These are phyloP conservation scores for Phytophthora palmivora DNA, from an alignment of 352 stramenopile species.

Conservation along the genomic window DNA sequence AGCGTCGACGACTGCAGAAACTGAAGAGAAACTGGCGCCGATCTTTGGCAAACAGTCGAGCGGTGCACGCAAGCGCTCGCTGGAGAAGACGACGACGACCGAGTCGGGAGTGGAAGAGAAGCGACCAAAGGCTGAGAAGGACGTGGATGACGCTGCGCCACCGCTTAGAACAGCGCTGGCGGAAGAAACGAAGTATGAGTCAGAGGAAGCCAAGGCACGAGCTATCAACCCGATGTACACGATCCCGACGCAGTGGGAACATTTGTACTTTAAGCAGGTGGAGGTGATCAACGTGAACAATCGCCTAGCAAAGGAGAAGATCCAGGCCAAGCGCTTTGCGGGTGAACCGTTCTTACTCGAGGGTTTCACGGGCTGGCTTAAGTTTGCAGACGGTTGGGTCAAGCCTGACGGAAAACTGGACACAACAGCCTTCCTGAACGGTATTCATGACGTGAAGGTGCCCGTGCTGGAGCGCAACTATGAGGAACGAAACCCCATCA, in stretches of 20 bases:
- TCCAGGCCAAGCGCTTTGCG: slow-evolving; percentile 69
- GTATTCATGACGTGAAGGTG: slow-evolving; percentile 83
- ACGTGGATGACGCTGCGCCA: slow-evolving; percentile 2
- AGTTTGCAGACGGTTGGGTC: slow-evolving; percentile 73
- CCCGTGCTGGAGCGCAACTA: slow-evolving; percentile 84
- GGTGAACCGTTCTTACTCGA: slow-evolving; percentile 80
- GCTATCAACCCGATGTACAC: slow-evolving; percentile 67
- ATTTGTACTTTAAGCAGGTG: slow-evolving; percentile 68
- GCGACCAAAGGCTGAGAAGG: slow-evolving; percentile 18
- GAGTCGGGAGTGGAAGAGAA: slow-evolving; percentile 20
- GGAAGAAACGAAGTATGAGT: slow-evolving; percentile 32
- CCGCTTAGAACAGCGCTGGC: slow-evolving; percentile 31
- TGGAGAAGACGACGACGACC: slow-evolving; percentile 37
- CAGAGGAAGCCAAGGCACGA: slow-evolving; percentile 37
- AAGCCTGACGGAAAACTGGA: slow-evolving; percentile 64
- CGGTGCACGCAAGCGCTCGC: slow-evolving; percentile 41
- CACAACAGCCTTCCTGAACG: slow-evolving; percentile 62
- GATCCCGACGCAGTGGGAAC: slow-evolving; percentile 75
- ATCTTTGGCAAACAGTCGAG: slow-evolving; percentile 34
- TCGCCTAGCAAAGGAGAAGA: slow-evolving; percentile 54
- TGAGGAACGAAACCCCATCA: slow-evolving; percentile 79
- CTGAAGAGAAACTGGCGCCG: slow-evolving; percentile 35
- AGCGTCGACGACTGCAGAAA: slow-evolving; percentile 1
- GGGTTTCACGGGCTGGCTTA: slow-evolving; percentile 66
- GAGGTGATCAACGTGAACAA: slow-evolving; percentile 74